A percentile compares a stretch with the other conserved stretches of the same genome.
Conservation (phyloP, 345 rosid genomes). For the Eucalyptus camaldulensis region DNA sequence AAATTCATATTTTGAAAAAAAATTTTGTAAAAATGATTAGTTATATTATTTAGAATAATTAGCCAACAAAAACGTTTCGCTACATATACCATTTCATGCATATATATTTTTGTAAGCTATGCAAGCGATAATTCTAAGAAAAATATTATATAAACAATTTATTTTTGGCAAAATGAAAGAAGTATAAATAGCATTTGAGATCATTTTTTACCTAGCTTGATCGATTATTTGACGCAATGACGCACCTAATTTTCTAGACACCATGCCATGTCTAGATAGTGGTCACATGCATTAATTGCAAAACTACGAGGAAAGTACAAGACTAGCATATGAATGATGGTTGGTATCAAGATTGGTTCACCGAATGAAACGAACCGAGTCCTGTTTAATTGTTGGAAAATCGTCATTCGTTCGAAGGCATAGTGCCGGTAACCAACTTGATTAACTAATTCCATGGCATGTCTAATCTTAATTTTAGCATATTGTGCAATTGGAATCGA, state of each 20-base stretch:
- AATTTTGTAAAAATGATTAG: too few relatives aligned
- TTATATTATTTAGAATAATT: too few relatives aligned
- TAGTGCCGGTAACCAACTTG: not conserved
- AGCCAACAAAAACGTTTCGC: too few relatives aligned
- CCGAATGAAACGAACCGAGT: not conserved
- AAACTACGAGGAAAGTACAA: not conserved
- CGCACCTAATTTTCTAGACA: not conserved
- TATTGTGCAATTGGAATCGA: not conserved
- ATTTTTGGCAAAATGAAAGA: fast-evolving
- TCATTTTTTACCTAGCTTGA: not conserved
- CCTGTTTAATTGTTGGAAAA: not conserved
- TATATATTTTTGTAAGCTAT: too few relatives aligned
- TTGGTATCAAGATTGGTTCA: not conserved
- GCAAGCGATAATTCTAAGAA: fast-evolving
- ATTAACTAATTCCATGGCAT: not conserved
- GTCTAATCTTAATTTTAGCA: not conserved
- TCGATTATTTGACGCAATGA: not conserved
- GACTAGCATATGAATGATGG: not conserved
- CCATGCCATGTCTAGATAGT: not conserved
- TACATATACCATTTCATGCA: too few relatives aligned
- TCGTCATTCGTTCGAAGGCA: not conserved
- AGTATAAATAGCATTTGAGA: not conserved
- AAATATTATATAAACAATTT: too few relatives aligned
- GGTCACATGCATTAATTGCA: not conserved
- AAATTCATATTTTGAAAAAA: too few relatives aligned